Percentiles rank a stretch among this genome's conserved stretches.
phyloP scores from a whole-genome alignment of 768 basidiomycete genomes.

The Amanita pallidorosea region DNA sequence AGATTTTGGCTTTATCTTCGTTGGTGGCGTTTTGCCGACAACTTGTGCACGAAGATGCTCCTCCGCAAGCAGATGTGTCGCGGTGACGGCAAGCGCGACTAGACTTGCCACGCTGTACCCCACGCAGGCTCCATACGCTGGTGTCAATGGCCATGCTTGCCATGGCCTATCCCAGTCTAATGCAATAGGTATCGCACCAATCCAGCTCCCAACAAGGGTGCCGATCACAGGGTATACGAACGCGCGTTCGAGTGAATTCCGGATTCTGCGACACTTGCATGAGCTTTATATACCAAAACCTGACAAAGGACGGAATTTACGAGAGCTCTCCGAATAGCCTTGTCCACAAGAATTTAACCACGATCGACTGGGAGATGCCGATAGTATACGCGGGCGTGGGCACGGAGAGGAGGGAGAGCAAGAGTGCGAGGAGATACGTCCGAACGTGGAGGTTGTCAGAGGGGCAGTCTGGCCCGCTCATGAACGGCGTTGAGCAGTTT shows the following conservation, averaged over 20 bases:
- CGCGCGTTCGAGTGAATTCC: slow-evolving; percentile 63
- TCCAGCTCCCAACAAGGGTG: slow-evolving; percentile 66
- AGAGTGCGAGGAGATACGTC: slow-evolving; percentile 59
- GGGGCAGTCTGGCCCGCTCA: slow-evolving; percentile 5
- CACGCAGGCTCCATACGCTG: slow-evolving; percentile 57
- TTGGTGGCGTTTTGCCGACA: background rate
- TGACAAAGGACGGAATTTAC: slow-evolving; percentile 36
- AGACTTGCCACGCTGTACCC: slow-evolving; percentile 60
- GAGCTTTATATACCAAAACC: background rate
- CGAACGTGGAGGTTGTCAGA: slow-evolving; percentile 21
- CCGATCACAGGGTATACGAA: slow-evolving; percentile 75
- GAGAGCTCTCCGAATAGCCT: slow-evolving; percentile 73
- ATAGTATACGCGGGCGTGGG: slow-evolving; percentile 64
- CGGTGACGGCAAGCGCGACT: slow-evolving; percentile 37
- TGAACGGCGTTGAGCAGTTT: slow-evolving; percentile 29
- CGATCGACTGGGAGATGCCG: slow-evolving; percentile 37
- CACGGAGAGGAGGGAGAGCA: slow-evolving; percentile 54
- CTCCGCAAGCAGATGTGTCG: slow-evolving; percentile 24
- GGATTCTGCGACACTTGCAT: slow-evolving; percentile 24
- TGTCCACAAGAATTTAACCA: slow-evolving; percentile 58
- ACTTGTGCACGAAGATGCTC: slow-evolving; percentile 9
- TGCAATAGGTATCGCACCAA: slow-evolving; percentile 74
- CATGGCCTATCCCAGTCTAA: slow-evolving; percentile 97
- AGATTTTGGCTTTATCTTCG: background rate
- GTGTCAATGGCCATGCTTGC: slow-evolving; percentile 89